Evolutionary conservation across 1,284 basidiomycete species (phyloP), one percentile per base, ranked within the genome.

Genomic region (Anthracocystis setariae): DNA sequence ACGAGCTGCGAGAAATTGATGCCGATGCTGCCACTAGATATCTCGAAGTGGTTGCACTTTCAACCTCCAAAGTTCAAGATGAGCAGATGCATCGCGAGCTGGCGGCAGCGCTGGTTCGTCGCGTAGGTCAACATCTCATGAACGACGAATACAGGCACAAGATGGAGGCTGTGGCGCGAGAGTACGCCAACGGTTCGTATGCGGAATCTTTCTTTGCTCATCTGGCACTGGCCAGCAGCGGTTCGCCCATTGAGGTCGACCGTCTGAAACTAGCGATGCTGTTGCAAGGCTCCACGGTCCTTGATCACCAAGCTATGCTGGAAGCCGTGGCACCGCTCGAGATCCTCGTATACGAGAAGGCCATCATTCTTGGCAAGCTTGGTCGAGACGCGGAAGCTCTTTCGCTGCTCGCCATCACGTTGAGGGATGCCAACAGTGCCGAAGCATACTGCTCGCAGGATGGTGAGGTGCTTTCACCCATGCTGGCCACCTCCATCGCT

Each of bases 391-490:
- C 55, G 5, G 76, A 76, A 23, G 79, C 79, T 0, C 58, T 81
- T 0, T 46, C 54, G 5, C 15, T 74, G 32, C 62, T 81, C 0
- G 79, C 78, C 3, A 20, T 78, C 32, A 45, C 38, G 9, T 56
- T 80, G 13, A 46, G 70, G 13, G 79, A 81, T 25, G 67, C 72
- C 25, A 73, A 69, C 48, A 73, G 77, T 17, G 68, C 78, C 7
- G 78, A 81, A 56, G 66, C 69, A 8, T 78, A 79, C 50, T 81
- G 78, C 47, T 57, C 60, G 21, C 71, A 80, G 29, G 68, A 63
- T 24, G 74, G 77, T 17, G 63, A 61, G 21, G 73, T 77, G 25
- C 53, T 81, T 8, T 65, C 71, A 18, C 66, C 74, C 5, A 70
- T 71, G 57, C 49, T 72, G 13, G 72, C 77, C 17, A 39, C 55